Conservation (phyloP, 2,329 filamentous ascomycete genomes). For the Epichloe glyceriae region DNA sequence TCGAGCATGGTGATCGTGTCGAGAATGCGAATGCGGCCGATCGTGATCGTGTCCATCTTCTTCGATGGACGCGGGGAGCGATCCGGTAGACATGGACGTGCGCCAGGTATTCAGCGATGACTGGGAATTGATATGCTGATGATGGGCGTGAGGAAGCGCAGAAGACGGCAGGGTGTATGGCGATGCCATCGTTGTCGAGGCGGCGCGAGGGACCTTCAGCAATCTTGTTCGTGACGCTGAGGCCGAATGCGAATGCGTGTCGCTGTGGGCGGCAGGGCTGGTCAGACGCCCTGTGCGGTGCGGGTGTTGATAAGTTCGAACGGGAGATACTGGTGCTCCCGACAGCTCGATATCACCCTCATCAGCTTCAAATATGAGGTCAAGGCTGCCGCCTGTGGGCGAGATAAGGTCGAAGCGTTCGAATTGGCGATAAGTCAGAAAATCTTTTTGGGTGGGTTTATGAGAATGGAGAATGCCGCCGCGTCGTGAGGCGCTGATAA, state of each 20-base stretch:
- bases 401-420: not conserved
- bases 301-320: conserved; percentile 8
- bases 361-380: conserved; percentile 4
- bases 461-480: too few species aligned
- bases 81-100: conserved; percentile 21
- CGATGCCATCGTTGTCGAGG: conserved; percentile 28
- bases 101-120: conserved; percentile 27
- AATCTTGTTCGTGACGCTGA: not conserved
- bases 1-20: conserved; percentile 18
- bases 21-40: conserved; percentile 15
- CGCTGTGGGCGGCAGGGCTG: conserved; percentile 4
- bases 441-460: too few species aligned
- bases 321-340: conserved; percentile 10
- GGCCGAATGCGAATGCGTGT: conserved; percentile 7
- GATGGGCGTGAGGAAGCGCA: conserved; percentile 34
- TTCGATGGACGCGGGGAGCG: conserved; percentile 18
- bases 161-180: conserved; percentile 42
- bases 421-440: not conserved
- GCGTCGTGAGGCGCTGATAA: too few species aligned
- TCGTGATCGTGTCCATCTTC: conserved; percentile 17
- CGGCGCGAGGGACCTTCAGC: not conserved
- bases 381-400: not conserved
- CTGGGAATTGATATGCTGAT: conserved; percentile 28
- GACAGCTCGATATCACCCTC: conserved; percentile 14
- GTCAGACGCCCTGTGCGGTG: conserved; percentile 5